Evolutionary conservation across 2,329 filamentous ascomycete species (phyloP), one percentile per base, ranked within the genome.

Genomic region (Cordyceps tenuipes): DNA sequence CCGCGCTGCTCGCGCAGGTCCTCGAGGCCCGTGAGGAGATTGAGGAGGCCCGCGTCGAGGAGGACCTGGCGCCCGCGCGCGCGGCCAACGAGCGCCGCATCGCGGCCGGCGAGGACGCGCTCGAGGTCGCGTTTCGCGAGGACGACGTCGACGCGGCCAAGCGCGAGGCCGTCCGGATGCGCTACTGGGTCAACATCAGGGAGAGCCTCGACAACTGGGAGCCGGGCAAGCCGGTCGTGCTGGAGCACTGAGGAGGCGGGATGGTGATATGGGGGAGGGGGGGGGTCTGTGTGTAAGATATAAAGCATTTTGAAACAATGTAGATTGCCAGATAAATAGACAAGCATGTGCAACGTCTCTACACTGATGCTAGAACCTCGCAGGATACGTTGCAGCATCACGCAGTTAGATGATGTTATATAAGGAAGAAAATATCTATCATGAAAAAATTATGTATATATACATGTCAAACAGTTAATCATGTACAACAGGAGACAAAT

Each of bases 181-280:
- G 91, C 71, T 97, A 97, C 77, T 97, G 93, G 93, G 82, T 88
- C 60, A 96, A 92, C 73, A 87, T 97, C 63, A 82, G 85, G 63
- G 88, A 95, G 72, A 89, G 86, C 51, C 76, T 97, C 68, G 79
- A 88, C 70, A 83, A 86, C 63, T 97, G 93, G 92, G 91, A 96
- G 78, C 84, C 79, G 67, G 92, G 91, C 5, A 87, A 84, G 76
- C 76, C 75, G 7, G 70, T 81, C 58, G 78, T 83, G 49, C 66
- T 85, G 65, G 72, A 81, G 68, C 83, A 86, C 58, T 76, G 63
- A 49, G 39, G 15, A n/a, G n/a, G n/a, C n/a, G n/a, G n/a, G n/a
- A n/a, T n/a, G n/a, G n/a, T n/a, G n/a, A n/a, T n/a, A n/a, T n/a
- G 36, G 36, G 21, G 17, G 13, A n/a, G 23, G 23, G 19, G 19